phyloP scores from a whole-genome alignment of 495 filamentous ascomycete genomes.

The Lichenothelia convexa region DNA sequence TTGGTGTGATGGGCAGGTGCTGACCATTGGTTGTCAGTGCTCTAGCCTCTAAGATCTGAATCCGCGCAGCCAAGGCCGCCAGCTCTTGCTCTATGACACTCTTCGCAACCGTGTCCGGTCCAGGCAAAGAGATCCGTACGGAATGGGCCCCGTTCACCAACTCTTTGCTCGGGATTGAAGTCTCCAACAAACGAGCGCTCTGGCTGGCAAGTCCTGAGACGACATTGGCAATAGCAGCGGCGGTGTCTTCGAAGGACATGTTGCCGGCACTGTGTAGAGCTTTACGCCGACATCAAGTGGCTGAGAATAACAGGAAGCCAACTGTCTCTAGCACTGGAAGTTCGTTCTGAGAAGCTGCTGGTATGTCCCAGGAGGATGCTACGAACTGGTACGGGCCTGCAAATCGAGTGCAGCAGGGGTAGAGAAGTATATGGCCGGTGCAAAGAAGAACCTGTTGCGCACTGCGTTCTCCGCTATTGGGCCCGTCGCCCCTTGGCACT shows the following conservation, averaged over 20 bases:
- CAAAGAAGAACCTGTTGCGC: no score
- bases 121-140: slow-evolving; percentile 22
- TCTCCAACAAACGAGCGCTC: slow-evolving; percentile 13
- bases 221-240: slow-evolving; percentile 17
- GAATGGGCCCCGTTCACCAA: slow-evolving; percentile 18
- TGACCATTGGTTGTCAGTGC: slow-evolving; percentile 22
- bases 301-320: no score
- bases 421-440: no score
- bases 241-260: slow-evolving; percentile 17
- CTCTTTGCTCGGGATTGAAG: slow-evolving; percentile 15
- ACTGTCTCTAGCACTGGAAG: no score
- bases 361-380: no score
- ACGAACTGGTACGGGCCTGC: no score
- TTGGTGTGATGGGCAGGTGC: slow-evolving; percentile 22
- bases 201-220: slow-evolving; percentile 22
- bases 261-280: no score
- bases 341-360: no score
- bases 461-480: no score
- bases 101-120: slow-evolving; percentile 28
- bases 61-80: slow-evolving; percentile 24
- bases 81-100: slow-evolving; percentile 27
- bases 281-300: no score
- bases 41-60: slow-evolving; percentile 28
- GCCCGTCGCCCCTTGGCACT: no score
- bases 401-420: no score